Conservation (phyloP, 352 stramenopile genomes). For the Pythium chondricola region DNA sequence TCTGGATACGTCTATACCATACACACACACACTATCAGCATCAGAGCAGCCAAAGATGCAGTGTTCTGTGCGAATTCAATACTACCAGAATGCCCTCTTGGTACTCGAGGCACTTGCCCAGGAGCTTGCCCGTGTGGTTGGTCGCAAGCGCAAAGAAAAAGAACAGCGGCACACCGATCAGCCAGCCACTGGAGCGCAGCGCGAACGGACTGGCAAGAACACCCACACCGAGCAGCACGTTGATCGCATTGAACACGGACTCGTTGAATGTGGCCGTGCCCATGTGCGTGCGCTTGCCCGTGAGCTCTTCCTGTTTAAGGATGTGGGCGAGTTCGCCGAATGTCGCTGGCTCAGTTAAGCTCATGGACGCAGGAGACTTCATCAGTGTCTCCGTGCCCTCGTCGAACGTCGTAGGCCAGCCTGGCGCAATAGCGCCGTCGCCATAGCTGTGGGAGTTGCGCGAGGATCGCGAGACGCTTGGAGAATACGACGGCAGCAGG, state of each 20-base stretch:
- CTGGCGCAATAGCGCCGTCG: conserved; percentile 21
- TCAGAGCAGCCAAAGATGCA: neutral
- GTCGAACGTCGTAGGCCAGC: conserved; percentile 74
- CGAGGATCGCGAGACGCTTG: conserved; percentile 32
- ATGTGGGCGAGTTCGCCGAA: conserved; percentile 26
- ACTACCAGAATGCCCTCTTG: conserved; percentile 70
- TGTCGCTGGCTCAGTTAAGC: conserved; percentile 25
- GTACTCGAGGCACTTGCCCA: conserved; percentile 75
- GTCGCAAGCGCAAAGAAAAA: conserved; percentile 82
- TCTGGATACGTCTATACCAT: conserved; percentile 58
- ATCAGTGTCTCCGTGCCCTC: conserved; percentile 41
- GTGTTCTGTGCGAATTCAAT: no score
- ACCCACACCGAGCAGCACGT: conserved; percentile 80
- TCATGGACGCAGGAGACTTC: conserved; percentile 43
- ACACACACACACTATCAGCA: neutral
- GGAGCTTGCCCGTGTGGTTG: conserved; percentile 80
- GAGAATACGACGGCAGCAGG: conserved; percentile 62
- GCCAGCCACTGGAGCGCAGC: conserved; percentile 65
- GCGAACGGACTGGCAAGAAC: conserved; percentile 82
- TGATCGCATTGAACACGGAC: conserved; percentile 81
- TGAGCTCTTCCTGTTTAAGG: neutral
- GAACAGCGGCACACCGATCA: conserved; percentile 68
- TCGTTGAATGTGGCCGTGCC: conserved; percentile 69
- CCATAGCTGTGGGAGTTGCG: conserved; percentile 15
- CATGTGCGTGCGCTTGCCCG: conserved; percentile 11